Evolutionary conservation across 2,329 filamentous ascomycete species (phyloP).

Genomic region (Aspergillus chevalieri): DNA sequence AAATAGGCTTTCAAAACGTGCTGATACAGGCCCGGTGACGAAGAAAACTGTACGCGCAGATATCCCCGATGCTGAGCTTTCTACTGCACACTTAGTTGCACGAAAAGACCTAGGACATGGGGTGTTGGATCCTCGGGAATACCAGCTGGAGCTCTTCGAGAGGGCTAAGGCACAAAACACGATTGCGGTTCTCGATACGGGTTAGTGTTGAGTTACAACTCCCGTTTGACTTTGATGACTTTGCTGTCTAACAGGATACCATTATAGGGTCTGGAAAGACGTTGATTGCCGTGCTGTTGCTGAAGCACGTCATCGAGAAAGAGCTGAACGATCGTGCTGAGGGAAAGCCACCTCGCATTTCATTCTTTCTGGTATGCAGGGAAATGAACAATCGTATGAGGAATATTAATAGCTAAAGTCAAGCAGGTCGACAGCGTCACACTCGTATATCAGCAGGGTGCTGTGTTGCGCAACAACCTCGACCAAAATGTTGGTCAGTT

Average conservation of each 20-base stretch:
- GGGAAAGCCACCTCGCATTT: slow-evolving; percentile 57
- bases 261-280: slow-evolving; percentile 82
- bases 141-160: slow-evolving; percentile 88
- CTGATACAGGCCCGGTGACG: slow-evolving; percentile 36
- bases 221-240: not conserved
- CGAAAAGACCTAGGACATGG: slow-evolving; percentile 51
- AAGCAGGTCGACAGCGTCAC: slow-evolving; percentile 73
- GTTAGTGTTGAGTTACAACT: slow-evolving; percentile 31
- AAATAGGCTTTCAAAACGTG: slow-evolving; percentile 35
- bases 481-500: slow-evolving; percentile 68
- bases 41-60: slow-evolving; percentile 27
- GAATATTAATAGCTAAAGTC: slow-evolving; percentile 7
- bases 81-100: slow-evolving; percentile 48
- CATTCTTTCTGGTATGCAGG: slow-evolving; percentile 70
- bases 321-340: slow-evolving; percentile 65
- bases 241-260: not conserved
- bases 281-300: slow-evolving; percentile 81
- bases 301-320: slow-evolving; percentile 67
- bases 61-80: slow-evolving; percentile 43
- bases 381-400: not conserved
- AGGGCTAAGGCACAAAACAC: slow-evolving; percentile 76
- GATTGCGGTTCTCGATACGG: slow-evolving; percentile 92
- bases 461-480: slow-evolving; percentile 74
- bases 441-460: slow-evolving; percentile 81
- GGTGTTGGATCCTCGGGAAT: slow-evolving; percentile 75